phyloP scores from a whole-genome alignment of 2,329 filamentous ascomycete genomes.

The Alternaria alternata region DNA sequence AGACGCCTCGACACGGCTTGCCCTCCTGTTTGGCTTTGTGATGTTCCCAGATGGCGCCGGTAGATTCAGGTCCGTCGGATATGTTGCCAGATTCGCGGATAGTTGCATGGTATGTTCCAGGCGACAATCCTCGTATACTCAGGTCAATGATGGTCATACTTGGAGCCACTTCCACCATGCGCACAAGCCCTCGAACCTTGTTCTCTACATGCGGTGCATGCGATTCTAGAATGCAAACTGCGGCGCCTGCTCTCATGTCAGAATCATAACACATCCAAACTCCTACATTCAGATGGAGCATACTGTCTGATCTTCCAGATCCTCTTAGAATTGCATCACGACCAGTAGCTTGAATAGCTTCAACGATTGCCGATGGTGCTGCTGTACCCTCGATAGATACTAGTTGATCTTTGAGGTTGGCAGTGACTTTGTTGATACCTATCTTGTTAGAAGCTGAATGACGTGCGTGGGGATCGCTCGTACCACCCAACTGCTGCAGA shows the following conservation, averaged over 20 bases:
- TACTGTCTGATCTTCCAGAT: slow-evolving; percentile 84
- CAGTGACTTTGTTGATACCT: slow-evolving; percentile 85
- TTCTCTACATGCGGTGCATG: slow-evolving; percentile 68
- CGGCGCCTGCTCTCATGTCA: slow-evolving; percentile 65
- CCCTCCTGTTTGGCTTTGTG: slow-evolving; percentile 55
- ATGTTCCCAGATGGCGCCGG: slow-evolving; percentile 81
- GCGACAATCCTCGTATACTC: slow-evolving; percentile 80
- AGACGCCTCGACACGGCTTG: slow-evolving; percentile 64
- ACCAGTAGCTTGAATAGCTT: slow-evolving; percentile 87
- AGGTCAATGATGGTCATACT: slow-evolving; percentile 85
- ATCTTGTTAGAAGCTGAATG: slow-evolving; percentile 31
- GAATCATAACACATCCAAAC: not conserved
- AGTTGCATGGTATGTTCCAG: slow-evolving; percentile 83
- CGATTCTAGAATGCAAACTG: slow-evolving; percentile 95
- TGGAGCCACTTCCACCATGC: slow-evolving; percentile 90
- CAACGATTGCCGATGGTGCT: slow-evolving; percentile 86
- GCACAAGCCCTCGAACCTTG: slow-evolving; percentile 83
- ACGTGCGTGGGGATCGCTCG: slow-evolving; percentile 32
- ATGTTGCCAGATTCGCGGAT: slow-evolving; percentile 89
- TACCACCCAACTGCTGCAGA: slow-evolving; percentile 75
- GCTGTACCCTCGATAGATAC: slow-evolving; percentile 89
- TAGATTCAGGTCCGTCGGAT: slow-evolving; percentile 80
- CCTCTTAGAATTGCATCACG: slow-evolving; percentile 94
- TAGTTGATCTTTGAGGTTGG: slow-evolving; percentile 81
- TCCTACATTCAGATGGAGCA: slow-evolving; percentile 46